Evolutionary conservation across 202 grass and related monocot species (phyloP), one percentile per base, ranked within the genome.

Genomic region (Bolboschoenoplectus hybrid): DNA sequence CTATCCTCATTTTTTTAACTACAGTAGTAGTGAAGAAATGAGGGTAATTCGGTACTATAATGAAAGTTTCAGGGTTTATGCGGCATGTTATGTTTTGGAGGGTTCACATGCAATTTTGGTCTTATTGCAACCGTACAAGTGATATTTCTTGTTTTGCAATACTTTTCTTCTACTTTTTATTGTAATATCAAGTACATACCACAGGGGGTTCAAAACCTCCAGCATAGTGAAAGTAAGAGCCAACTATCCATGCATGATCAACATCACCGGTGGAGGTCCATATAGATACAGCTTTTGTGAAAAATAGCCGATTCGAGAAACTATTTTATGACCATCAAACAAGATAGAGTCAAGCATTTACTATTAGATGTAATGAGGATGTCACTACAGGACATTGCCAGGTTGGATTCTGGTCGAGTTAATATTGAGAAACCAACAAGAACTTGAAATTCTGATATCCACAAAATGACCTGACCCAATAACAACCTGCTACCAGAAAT

Each of bases 261-360:
- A 67, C 91, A 85, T 97, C 95, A 85, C 95, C 91, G 40, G 95
- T 97, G 86, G 95, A 93, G 66, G 95, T 97, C 95, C 95, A 97
- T 77, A 97, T 92, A 71, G 95, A 97, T 89, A 95, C 89, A 83
- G 91, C 95, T 91, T 97, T 97, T 84, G 95, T 97, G 88, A 91
- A 97, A 89, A 97, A 97, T 74, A 89, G 91, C 19, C 95, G 91
- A 87, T 97, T 97, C 8, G 95, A 97, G 68, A 97, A 97, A 88
- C 95, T 97, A 74, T 63, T 70, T 80, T 35, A 67, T 56, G 14
- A 38, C 6, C 26, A 77, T 56, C 74, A 77, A 17, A 56, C 26
- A 77, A 77, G 12, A 2, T 77, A 56, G 32, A 39, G 34, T 77
- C 50, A 16, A 56, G 34, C 34, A 53, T 77, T 56, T 56, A 36